These are phyloP conservation scores for Morella rubra DNA, from an alignment of 306 rosid genomes.

Conservation along the genomic window DNA sequence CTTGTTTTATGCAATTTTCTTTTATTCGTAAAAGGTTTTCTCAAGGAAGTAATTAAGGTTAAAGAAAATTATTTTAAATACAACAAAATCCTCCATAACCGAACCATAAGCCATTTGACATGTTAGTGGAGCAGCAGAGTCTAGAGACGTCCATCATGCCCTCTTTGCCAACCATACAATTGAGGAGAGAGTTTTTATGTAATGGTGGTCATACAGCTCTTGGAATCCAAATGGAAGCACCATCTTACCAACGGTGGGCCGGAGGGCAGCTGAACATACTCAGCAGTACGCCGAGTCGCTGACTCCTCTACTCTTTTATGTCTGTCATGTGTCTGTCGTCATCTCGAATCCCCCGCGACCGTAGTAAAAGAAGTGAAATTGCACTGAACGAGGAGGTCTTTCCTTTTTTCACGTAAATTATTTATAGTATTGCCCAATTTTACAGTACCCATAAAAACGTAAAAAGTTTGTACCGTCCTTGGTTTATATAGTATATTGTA, in stretches of 20 bases:
- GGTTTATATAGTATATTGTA: too few species aligned
- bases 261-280: conserved; percentile 28
- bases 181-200: too few species aligned
- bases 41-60: not conserved
- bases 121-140: too few species aligned
- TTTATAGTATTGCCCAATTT: not conserved
- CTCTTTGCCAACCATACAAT: too few species aligned
- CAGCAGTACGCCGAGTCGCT: conserved; percentile 17
- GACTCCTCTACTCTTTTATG: conserved; percentile 25
- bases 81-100: not conserved
- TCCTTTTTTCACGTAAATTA: conserved; percentile 30
- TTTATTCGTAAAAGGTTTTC: not conserved
- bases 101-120: not conserved
- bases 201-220: not conserved
- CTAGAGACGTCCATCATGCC: too few species aligned
- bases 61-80: conserved; percentile 1
- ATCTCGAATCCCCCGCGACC: conserved; percentile 53
- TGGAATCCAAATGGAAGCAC: conserved; percentile 14
- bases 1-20: too few species aligned
- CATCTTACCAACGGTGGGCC: conserved; percentile 17
- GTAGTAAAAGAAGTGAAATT: conserved; percentile 28
- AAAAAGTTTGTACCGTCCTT: not conserved
- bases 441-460: not conserved
- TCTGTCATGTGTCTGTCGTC: conserved; percentile 40
- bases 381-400: conserved; percentile 42